Evolutionary conservation across 139 green algal genomes (phyloP).

Genomic region (Desmodesmus armatus): DNA sequence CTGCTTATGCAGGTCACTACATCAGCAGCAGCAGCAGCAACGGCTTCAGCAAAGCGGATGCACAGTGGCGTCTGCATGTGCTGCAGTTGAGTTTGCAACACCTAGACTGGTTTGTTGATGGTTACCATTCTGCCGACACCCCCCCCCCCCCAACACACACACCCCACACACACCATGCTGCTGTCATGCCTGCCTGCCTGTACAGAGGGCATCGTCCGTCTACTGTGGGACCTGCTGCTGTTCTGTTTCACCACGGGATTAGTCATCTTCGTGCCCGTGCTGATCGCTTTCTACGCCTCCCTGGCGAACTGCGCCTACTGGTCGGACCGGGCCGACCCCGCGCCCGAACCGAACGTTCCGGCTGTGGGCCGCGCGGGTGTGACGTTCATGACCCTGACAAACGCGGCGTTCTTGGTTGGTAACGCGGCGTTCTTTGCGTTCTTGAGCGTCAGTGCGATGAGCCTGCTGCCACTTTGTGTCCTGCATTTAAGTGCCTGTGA

Average conservation of each 20-base stretch:
- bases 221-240: constrained; percentile 14
- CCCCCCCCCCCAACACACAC: background rate
- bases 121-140: background rate
- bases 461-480: too few relatives aligned
- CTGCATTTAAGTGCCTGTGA: too few relatives aligned
- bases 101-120: background rate
- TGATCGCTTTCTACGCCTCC: constrained; percentile 25
- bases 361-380: background rate
- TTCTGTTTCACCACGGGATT: constrained; percentile 3
- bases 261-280: constrained; percentile 5
- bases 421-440: too few relatives aligned
- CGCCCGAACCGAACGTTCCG: background rate
- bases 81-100: background rate
- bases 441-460: too few relatives aligned
- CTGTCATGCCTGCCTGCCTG: background rate
- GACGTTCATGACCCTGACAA: constrained; percentile 28
- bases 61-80: background rate
- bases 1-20: background rate
- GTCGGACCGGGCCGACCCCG: background rate
- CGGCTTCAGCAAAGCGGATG: background rate
- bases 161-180: background rate
- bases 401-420: constrained; percentile 31
- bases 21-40: background rate
- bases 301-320: background rate
- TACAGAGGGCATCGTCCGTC: background rate